A percentile compares a stretch with the other conserved stretches of the same genome.
Evolutionary conservation across 1,284 basidiomycete genomes (phyloP).

Genomic region (Moesziomyces parantarcticus): DNA sequence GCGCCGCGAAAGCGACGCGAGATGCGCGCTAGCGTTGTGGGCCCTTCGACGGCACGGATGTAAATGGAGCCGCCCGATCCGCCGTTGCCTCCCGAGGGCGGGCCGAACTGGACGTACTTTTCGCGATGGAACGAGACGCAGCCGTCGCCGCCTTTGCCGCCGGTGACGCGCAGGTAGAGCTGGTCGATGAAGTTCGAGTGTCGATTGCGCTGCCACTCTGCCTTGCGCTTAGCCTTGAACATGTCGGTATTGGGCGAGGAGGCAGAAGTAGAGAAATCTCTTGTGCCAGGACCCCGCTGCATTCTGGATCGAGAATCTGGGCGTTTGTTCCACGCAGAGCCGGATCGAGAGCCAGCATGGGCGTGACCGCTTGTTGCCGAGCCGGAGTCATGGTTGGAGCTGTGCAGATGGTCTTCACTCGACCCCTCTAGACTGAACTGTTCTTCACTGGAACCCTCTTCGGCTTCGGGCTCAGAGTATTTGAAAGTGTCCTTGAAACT

Average conservation of each 20-base stretch:
- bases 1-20: constrained; percentile 49
- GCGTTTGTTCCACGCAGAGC: no score
- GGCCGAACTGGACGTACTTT: constrained; percentile 65
- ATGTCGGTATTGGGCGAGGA: constrained; percentile 4
- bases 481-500: constrained; percentile 2
- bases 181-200: constrained; percentile 63
- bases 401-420: no score
- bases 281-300: not conserved
- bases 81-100: constrained; percentile 65
- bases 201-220: constrained; percentile 55
- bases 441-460: no score
- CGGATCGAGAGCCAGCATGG: no score
- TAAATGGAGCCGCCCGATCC: constrained; percentile 63
- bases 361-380: no score
- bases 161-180: constrained; percentile 50
- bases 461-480: no score
- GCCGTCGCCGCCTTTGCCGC: constrained; percentile 65
- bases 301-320: no score
- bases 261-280: constrained; percentile 19
- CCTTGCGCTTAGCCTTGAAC: constrained; percentile 48
- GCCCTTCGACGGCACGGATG: constrained; percentile 50
- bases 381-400: no score
- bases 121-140: constrained; percentile 66
- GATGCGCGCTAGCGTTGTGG: constrained; percentile 59
- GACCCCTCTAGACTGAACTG: no score